phyloP scores from a whole-genome alignment of 2,329 filamentous ascomycete genomes.

The Aspergillus pseudonomiae region DNA sequence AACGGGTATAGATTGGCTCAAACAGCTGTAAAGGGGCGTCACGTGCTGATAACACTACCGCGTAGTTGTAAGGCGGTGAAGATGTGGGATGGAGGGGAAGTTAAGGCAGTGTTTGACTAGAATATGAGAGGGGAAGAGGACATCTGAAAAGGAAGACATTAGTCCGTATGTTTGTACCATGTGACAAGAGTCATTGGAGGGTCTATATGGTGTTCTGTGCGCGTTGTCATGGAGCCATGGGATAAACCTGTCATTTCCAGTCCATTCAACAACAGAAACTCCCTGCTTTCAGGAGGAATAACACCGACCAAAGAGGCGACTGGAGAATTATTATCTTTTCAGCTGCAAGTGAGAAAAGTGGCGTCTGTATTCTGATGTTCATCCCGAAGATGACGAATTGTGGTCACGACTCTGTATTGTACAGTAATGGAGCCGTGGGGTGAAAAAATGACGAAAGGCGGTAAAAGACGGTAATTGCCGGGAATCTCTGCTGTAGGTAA shows the following conservation, averaged over 20 bases:
- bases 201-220: neutral
- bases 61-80: slow-evolving; percentile 21
- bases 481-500: neutral
- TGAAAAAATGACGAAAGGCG: neutral
- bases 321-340: neutral
- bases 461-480: neutral
- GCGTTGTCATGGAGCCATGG: neutral
- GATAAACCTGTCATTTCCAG: neutral
- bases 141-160: neutral
- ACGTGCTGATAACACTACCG: slow-evolving; percentile 31
- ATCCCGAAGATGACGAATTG: neutral
- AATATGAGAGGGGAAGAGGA: neutral
- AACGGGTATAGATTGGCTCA: slow-evolving; percentile 20
- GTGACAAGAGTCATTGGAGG: neutral
- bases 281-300: neutral
- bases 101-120: neutral
- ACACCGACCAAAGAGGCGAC: neutral
- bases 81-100: slow-evolving; percentile 18
- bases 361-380: neutral
- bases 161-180: neutral
- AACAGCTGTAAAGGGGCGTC: slow-evolving; percentile 18
- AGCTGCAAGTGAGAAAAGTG: neutral
- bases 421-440: neutral
- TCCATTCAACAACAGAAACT: neutral
- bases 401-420: neutral